Base-by-base conservation (phyloP, 768 basidiomycete genomes). In the Lactarius evosmus region DNA sequence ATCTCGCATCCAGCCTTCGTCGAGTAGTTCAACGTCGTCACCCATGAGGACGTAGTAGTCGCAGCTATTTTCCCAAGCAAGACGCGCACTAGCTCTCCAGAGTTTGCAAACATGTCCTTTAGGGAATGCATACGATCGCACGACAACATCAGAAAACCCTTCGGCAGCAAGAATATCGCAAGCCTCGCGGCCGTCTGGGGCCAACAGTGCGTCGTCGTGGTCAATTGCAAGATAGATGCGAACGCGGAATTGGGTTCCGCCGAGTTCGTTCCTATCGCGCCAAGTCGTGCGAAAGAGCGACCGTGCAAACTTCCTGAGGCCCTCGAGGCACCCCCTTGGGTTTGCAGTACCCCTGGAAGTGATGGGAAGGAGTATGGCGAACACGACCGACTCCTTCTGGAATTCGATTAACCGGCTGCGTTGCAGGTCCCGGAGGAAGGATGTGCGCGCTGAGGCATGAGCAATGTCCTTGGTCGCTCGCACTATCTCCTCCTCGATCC, bases 351-450 rank as follows among this genome's bases (percentile, higher is more conserved):
- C 79, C 1, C 80, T 76, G 8, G 84, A 85, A 0, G 85, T 85
- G 67, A 86, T 78, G 2, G 85, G 85, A 8, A 86, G 78, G 3
- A 86, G 75, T 46, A 85, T 75, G 1, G 80, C 85, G 67, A 85
- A 83, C 7, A 72, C 77, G 57, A 76, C 73, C 2, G 70, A 71
- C 27, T 72, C 70, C 0, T 70, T 61, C 7, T 70, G 66, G 8
- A 85, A 72, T 51, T 77, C 60, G 30, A 84, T 63, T 9, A 83
- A 52, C 50, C 75, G 64, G 66, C 83, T 84, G 40, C 41, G 51
- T 19, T 70, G 69, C 46, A 78, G 69, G 11, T 22, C 62, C 22
- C 66, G 58, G 40, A 80, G 65, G 40, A 65, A 50, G 2, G 66
- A 36, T 7, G 16, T 19, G 19, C 71, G 69, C 34, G 64, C 66